A percentile compares a stretch with the other conserved stretches of the same genome.
These are phyloP conservation scores for Lecanicillium sp. DNA, from an alignment of 2,329 filamentous ascomycete species.

Conservation along the genomic window DNA sequence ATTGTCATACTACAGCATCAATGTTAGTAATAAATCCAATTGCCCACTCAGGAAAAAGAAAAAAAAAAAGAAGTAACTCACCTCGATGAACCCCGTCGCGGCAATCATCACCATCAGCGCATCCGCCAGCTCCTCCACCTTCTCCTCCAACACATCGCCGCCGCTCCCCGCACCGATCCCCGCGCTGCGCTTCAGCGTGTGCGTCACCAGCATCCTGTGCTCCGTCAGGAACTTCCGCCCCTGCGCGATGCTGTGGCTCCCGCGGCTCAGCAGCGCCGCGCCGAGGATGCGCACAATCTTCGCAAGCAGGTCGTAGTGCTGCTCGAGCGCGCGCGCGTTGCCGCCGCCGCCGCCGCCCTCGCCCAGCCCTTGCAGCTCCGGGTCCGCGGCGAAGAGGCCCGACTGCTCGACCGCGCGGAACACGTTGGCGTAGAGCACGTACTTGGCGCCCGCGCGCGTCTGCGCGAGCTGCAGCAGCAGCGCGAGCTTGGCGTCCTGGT, in stretches of 20 bases:
- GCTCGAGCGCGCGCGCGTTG: constrained; percentile 63
- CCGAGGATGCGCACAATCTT: constrained; percentile 76
- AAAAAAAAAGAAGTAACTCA: constrained; percentile 37
- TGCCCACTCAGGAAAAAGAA: no score
- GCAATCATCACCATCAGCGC: constrained; percentile 78
- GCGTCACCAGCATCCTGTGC: constrained; percentile 77
- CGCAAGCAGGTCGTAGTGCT: constrained; percentile 79
- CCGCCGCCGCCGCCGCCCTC: constrained; percentile 45
- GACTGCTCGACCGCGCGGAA: constrained; percentile 77
- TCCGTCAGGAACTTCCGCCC: constrained; percentile 75
- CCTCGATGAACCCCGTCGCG: constrained; percentile 80
- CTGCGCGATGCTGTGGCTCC: constrained; percentile 74
- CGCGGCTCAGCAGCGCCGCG: constrained; percentile 73
- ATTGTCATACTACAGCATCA: constrained; percentile 33
- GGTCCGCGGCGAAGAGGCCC: constrained; percentile 81
- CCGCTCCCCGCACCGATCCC: constrained; percentile 56
- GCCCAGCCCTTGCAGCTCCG: constrained; percentile 53
- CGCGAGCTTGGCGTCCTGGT: constrained; percentile 66
- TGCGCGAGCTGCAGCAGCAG: constrained; percentile 80
- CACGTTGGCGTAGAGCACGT: constrained; percentile 83
- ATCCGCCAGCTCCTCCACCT: constrained; percentile 73
- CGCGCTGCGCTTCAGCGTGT: constrained; percentile 83
- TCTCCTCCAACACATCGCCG: constrained; percentile 45
- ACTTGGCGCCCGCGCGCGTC: constrained; percentile 74
- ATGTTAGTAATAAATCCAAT: no score